Percentiles rank a stretch among this genome's conserved stretches.
Evolutionary conservation across 495 filamentous ascomycete genomes (phyloP).

Genomic region (Aspergillus incahuasiensis): DNA sequence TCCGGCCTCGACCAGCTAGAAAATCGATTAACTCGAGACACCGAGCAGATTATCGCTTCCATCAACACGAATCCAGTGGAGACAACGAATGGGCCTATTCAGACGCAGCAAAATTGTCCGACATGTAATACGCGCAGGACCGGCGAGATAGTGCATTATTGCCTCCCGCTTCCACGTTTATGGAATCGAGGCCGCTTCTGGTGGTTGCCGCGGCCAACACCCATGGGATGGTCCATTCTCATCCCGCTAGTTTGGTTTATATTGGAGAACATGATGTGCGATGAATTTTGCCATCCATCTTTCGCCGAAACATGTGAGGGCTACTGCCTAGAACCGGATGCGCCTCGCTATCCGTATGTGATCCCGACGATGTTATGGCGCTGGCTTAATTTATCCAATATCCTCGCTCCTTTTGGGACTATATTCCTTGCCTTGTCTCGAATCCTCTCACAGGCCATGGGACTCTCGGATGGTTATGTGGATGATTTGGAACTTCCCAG

Average conservation of each 20-base stretch:
- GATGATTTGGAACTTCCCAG: conserved; percentile 26
- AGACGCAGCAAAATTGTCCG: conserved; percentile 22
- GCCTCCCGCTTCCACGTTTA: conserved; percentile 55
- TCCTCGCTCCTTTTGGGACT: conserved; percentile 32
- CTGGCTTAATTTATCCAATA: conserved; percentile 34
- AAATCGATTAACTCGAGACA: conserved; percentile 48
- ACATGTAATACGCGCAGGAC: conserved; percentile 23
- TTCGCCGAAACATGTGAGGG: conserved; percentile 42
- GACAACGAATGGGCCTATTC: conserved; percentile 5
- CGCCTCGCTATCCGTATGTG: conserved; percentile 43
- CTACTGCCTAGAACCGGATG: conserved; percentile 43
- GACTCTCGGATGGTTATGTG: conserved; percentile 43
- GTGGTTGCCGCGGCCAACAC: conserved; percentile 47
- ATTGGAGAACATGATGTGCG: conserved; percentile 57
- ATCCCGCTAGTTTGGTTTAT: conserved; percentile 51
- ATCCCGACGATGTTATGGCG: conserved; percentile 45
- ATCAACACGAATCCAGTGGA: conserved; percentile 6
- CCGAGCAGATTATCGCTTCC: conserved; percentile 15
- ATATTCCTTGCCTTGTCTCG: conserved; percentile 28
- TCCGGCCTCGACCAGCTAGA: conserved; percentile 64
- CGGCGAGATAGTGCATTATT: conserved; percentile 19
- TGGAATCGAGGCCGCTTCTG: conserved; percentile 45
- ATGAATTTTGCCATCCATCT: conserved; percentile 55
- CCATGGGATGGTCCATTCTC: conserved; percentile 48
- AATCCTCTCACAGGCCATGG: conserved; percentile 34